These are phyloP conservation scores for Psilocybe cyanescens DNA, from an alignment of 768 basidiomycete species.

Conservation along the genomic window DNA sequence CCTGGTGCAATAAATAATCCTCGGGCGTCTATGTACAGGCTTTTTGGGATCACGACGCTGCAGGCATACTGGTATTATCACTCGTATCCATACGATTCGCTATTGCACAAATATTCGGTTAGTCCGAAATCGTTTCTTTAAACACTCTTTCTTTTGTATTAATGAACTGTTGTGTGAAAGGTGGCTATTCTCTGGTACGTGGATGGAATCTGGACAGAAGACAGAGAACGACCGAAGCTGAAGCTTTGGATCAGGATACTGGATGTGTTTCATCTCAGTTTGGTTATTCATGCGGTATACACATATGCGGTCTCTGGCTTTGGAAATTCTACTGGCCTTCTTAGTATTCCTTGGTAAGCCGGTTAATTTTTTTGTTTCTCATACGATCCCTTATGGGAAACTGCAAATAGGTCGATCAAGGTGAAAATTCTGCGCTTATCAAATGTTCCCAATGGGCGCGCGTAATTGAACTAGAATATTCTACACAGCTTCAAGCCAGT, in stretches of 20 bases:
- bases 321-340: conserved; percentile 30
- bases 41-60: conserved; percentile 43
- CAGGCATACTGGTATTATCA: conserved; percentile 46
- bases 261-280: conserved; percentile 36
- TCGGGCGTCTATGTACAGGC: conserved; percentile 20
- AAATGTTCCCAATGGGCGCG: neutral
- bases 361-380: neutral
- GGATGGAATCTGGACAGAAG: neutral
- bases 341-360: conserved; percentile 34
- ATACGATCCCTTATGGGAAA: neutral
- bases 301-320: conserved; percentile 39
- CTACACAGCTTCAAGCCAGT: conserved; percentile 40
- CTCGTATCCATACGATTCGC: conserved; percentile 37
- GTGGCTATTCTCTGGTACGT: conserved; percentile 39
- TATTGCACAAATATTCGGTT: conserved; percentile 40
- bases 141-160: neutral
- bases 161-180: conserved; percentile 13
- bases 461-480: neutral
- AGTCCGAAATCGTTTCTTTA: conserved; percentile 10
- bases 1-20: neutral
- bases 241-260: conserved; percentile 28
- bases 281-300: conserved; percentile 39
- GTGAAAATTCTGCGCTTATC: conserved; percentile 16
- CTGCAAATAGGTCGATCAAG: conserved; percentile 34
- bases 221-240: neutral